Conservation (phyloP, 371 early-diverging fungal species). For the Mucor plumbeus region DNA sequence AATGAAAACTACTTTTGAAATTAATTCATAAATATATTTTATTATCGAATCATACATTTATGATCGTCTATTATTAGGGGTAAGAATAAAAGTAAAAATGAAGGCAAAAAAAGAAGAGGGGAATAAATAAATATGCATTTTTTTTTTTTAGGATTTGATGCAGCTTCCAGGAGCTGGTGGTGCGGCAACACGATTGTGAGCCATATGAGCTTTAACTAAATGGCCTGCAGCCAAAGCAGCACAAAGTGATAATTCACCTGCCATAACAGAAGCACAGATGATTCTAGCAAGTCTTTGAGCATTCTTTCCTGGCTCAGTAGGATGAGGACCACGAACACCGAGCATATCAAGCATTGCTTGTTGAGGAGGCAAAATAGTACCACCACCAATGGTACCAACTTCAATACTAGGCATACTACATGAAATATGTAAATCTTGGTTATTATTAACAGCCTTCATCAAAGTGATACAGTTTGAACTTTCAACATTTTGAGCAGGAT, state of each 20-base stretch:
- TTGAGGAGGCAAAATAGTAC: slow-evolving; percentile 88
- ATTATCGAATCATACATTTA: not conserved
- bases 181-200: slow-evolving; percentile 71
- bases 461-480: slow-evolving; percentile 91
- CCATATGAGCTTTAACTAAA: slow-evolving; percentile 84
- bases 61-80: slow-evolving; percentile 1
- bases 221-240: slow-evolving; percentile 88
- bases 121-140: slow-evolving; percentile 9
- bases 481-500: slow-evolving; percentile 97
- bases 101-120: not conserved
- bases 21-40: no score
- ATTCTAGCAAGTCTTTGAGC: slow-evolving; percentile 88
- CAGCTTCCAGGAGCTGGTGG: slow-evolving; percentile 16
- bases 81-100: not conserved
- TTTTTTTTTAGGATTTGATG: slow-evolving; percentile 17
- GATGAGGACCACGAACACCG: slow-evolving; percentile 85
- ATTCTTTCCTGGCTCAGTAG: slow-evolving; percentile 83
- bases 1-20: no score
- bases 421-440: slow-evolving; percentile 83
- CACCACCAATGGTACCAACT: slow-evolving; percentile 96
- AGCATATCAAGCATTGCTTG: slow-evolving; percentile 87
- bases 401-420: slow-evolving; percentile 96
- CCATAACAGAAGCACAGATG: slow-evolving; percentile 93
- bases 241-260: slow-evolving; percentile 91
- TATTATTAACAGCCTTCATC: slow-evolving; percentile 88